A percentile compares a stretch with the other conserved stretches of the same genome.
Conservation (phyloP, 2,329 filamentous ascomycete genomes). For the Botrytis hyacinthi region DNA sequence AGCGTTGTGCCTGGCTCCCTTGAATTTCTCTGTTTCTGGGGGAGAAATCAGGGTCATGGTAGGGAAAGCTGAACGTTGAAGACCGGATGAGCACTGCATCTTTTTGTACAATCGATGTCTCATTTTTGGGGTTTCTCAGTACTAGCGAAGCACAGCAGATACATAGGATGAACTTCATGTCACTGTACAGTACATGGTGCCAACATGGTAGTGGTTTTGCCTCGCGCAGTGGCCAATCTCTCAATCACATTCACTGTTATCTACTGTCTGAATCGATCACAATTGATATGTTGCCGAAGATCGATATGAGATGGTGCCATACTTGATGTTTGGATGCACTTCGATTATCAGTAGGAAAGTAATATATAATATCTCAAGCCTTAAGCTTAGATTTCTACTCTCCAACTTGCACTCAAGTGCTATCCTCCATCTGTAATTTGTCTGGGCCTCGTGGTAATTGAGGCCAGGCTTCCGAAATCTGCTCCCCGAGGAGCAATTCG, state of each 20-base stretch:
- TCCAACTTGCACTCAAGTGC: background rate
- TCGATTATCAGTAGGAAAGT: background rate
- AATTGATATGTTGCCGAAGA: background rate
- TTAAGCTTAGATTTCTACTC: background rate
- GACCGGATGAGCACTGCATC: slow-evolving; percentile 16
- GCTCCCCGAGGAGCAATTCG: background rate
- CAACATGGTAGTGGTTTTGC: background rate
- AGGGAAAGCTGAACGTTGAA: slow-evolving; percentile 7
- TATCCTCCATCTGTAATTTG: background rate
- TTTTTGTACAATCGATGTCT: slow-evolving; percentile 11
- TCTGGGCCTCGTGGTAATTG: slow-evolving; percentile 6
- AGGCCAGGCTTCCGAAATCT: background rate
- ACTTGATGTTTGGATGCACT: background rate
- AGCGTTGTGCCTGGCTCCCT: slow-evolving; percentile 1
- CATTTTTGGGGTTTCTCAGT: slow-evolving; percentile 15
- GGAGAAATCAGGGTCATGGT: slow-evolving; percentile 8
- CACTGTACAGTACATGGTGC: slow-evolving; percentile 12
- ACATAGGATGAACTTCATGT: slow-evolving; percentile 17
- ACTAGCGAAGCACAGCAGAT: slow-evolving; percentile 18
- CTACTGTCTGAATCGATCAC: background rate
- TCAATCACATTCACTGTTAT: slow-evolving; percentile 2
- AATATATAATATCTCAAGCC: background rate
- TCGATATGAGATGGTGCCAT: background rate
- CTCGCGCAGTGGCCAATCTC: background rate
- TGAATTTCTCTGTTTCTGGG: background rate